Conservation (phyloP, 179 eudicot genomes). For the Beta macrorhiza region DNA sequence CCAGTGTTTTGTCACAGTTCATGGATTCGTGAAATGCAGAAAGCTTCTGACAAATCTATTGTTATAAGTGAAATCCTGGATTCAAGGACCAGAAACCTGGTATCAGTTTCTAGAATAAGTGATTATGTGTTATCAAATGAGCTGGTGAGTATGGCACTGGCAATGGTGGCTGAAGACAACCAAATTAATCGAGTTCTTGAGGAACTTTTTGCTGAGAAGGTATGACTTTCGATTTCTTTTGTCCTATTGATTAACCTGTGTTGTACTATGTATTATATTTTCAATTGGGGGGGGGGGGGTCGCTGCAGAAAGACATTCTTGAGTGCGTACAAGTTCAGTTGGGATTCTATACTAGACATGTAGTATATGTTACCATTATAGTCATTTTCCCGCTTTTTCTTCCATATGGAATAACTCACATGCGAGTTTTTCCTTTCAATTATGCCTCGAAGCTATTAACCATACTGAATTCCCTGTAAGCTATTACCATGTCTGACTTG, state of each 20-base stretch:
- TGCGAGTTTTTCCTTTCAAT: no score
- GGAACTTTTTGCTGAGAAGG: conserved; percentile 96
- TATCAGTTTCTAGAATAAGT: conserved; percentile 86
- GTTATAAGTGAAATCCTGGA: conserved; percentile 90
- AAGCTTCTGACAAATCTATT: conserved; percentile 81
- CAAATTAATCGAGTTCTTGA: conserved; percentile 88
- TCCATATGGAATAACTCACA: no score
- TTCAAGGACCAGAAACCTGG: conserved; percentile 82
- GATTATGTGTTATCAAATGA: conserved; percentile 94
- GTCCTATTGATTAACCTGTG: neutral
- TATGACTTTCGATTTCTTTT: conserved; percentile 17
- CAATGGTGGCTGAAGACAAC: conserved; percentile 97
- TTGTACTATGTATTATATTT: no score
- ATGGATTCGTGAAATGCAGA: conserved; percentile 89
- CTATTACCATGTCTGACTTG: neutral
- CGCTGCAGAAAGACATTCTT: no score
- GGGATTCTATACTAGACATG: no score
- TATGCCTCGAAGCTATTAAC: no score
- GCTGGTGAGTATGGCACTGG: conserved; percentile 95
- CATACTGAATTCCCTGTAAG: neutral
- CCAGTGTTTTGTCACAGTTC: conserved; percentile 64
- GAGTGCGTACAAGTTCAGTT: no score
- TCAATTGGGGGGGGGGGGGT: neutral
- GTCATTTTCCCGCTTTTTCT: no score
- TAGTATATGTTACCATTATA: no score